Evolutionary conservation across 768 basidiomycete species (phyloP).

Genomic region (Clitopilus hobsonii): DNA sequence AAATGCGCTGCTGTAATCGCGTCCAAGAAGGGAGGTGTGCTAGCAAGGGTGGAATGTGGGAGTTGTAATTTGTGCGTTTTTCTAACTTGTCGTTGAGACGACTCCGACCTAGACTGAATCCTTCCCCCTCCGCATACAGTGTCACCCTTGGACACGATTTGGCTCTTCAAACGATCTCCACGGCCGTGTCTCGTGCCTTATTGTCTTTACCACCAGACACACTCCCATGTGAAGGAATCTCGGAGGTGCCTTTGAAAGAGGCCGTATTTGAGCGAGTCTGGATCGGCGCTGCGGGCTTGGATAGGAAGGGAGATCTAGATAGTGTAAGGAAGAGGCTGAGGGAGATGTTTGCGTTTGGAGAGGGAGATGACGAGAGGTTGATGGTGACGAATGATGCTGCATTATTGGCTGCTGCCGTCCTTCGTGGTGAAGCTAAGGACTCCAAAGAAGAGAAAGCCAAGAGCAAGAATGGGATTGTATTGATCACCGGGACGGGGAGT

Average conservation of each 20-base stretch:
- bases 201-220: neutral
- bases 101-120: too few species aligned
- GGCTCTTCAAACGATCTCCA: constrained; percentile 15
- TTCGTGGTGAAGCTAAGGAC: constrained; percentile 1
- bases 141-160: constrained; percentile 19
- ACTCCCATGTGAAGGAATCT: neutral
- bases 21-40: constrained; percentile 11
- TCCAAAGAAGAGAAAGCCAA: neutral
- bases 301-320: constrained; percentile 15
- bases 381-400: constrained; percentile 22
- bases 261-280: constrained; percentile 17
- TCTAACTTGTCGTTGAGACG: neutral
- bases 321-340: constrained; percentile 11
- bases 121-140: too few species aligned
- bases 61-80: constrained; percentile 23
- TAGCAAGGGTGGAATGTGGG: constrained; percentile 17
- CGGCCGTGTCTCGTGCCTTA: constrained; percentile 12
- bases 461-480: constrained; percentile 15
- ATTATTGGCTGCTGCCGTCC: constrained; percentile 19
- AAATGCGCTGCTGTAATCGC: constrained; percentile 20
- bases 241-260: neutral
- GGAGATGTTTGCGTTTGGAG: constrained; percentile 10
- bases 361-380: constrained; percentile 3
- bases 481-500: constrained; percentile 21
- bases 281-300: constrained; percentile 22